Evolutionary conservation across 2,329 filamentous ascomycete genomes (phyloP), one percentile per base, ranked within the genome.

Genomic region (Fusarium domesticum): DNA sequence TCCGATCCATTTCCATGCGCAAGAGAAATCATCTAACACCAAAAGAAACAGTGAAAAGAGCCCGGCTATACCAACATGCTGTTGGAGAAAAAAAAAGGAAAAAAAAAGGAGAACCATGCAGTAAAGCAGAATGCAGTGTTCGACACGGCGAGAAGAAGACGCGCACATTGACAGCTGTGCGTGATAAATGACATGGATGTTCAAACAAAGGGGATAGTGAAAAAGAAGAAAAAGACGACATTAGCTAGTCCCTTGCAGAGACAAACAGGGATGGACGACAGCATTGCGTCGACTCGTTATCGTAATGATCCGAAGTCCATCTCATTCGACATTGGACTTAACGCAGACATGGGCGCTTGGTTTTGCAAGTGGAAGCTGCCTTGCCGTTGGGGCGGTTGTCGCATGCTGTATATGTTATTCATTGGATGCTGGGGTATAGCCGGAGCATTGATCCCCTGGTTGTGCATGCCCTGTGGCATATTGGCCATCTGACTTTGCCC

Each of bases 351-450:
- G 12, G 63, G 57, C 2, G 58, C 45, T 19, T 61, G 65, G 3
- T 51, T 41, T 17, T 56, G 57, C 38, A 70, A 56, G 14, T 63
- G 63, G 37, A 67, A 69, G 42, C 55, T 64, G 17, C 50, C 54
- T 39, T 68, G 65, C 12, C 64, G 58, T 28, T 61, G 62, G 14
- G 55, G 52, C 18, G 57, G 50, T 30, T 57, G 58, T 6, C 51
- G 54, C 39, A 65, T 54, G 19, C 51, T 53, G 35, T 57, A 56
- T 42, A 67, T 57, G 12, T 48, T 52, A 25, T 50, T 60, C 44
- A 70, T 65, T 4, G 59, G 45, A 43, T 64, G 59, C 3, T 61
- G 44, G 2, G 56, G 51, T 37, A 65, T 53, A 6, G 53, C 36
- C 6, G 54, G 15, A 2, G 47, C 41, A 20, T 35, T 60, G 38